Percentiles rank a stretch among this genome's conserved stretches.
Evolutionary conservation across 2,329 filamentous ascomycete genomes (phyloP).

Genomic region (Colletotrichum costaricense): DNA sequence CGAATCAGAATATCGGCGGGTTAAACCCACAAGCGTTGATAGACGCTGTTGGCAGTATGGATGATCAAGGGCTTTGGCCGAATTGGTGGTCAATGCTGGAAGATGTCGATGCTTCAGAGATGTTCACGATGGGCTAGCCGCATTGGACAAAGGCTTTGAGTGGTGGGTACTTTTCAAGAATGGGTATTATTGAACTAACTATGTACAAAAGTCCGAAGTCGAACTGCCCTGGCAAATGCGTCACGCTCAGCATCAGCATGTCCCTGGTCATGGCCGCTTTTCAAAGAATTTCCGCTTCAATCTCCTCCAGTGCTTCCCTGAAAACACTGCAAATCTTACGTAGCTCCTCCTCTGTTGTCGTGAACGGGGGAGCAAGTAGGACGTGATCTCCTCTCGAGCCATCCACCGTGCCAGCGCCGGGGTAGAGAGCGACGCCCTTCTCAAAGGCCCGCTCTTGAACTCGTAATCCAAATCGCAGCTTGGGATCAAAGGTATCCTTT

Average conservation of each 20-base stretch:
- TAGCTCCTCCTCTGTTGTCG: constrained; percentile 54
- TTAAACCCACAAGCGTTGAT: background rate
- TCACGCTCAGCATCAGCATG: background rate
- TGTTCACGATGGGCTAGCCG: constrained; percentile 8
- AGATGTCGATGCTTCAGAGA: constrained; percentile 28
- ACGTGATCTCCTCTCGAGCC: constrained; percentile 75
- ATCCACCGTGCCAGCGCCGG: constrained; percentile 69
- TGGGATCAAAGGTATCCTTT: constrained; percentile 49
- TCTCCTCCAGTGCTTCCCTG: constrained; percentile 14
- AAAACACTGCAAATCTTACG: constrained; percentile 17
- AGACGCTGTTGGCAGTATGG: constrained; percentile 15
- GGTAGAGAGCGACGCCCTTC: constrained; percentile 50
- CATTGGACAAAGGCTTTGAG: background rate
- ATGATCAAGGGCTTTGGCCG: constrained; percentile 34
- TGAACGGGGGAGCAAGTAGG: constrained; percentile 77
- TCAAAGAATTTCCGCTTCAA: constrained; percentile 15
- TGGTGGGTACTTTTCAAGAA: too few relatives aligned
- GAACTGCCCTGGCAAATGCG: background rate
- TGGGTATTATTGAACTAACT: background rate
- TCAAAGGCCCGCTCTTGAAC: constrained; percentile 45
- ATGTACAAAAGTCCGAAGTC: background rate
- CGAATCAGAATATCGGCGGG: background rate
- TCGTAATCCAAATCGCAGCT: constrained; percentile 40
- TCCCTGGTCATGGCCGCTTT: too few relatives aligned
- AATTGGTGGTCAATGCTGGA: constrained; percentile 37